Conservation (phyloP, 2,329 filamentous ascomycete genomes). For the Clonostachys solani region DNA sequence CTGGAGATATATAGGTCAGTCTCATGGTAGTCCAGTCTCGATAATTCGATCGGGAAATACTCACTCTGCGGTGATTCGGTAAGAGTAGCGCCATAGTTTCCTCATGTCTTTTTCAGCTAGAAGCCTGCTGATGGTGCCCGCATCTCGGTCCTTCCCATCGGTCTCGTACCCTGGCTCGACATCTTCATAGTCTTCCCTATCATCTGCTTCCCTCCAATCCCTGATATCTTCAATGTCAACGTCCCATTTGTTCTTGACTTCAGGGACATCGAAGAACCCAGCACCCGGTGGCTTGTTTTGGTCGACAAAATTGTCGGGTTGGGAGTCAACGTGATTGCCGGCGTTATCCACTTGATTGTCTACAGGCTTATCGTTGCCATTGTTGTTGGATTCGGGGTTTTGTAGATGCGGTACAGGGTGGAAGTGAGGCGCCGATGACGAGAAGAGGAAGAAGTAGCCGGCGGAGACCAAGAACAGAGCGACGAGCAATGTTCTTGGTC, state of each 20-base stretch:
- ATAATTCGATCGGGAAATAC: slow-evolving; percentile 12
- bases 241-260: slow-evolving; percentile 18
- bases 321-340: neutral
- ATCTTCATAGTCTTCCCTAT: slow-evolving; percentile 25
- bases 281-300: neutral
- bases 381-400: slow-evolving; percentile 1
- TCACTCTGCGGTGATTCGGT: slow-evolving; percentile 33
- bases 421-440: slow-evolving; percentile 21
- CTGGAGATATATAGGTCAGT: slow-evolving; percentile 16
- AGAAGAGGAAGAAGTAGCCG: slow-evolving; percentile 39
- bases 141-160: slow-evolving; percentile 24
- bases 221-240: slow-evolving; percentile 26
- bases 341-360: neutral
- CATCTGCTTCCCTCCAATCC: slow-evolving; percentile 27
- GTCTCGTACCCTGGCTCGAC: slow-evolving; percentile 27
- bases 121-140: slow-evolving; percentile 23
- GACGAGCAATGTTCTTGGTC: slow-evolving; percentile 35
- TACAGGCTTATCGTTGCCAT: neutral
- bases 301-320: no score
- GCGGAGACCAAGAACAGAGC: slow-evolving; percentile 30
- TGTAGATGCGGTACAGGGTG: slow-evolving; percentile 25
- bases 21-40: neutral
- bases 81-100: slow-evolving; percentile 32
- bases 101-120: slow-evolving; percentile 38
- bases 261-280: slow-evolving; percentile 2